phyloP scores from a whole-genome alignment of 768 basidiomycete species.

The Agaricus sinodeliciosus region DNA sequence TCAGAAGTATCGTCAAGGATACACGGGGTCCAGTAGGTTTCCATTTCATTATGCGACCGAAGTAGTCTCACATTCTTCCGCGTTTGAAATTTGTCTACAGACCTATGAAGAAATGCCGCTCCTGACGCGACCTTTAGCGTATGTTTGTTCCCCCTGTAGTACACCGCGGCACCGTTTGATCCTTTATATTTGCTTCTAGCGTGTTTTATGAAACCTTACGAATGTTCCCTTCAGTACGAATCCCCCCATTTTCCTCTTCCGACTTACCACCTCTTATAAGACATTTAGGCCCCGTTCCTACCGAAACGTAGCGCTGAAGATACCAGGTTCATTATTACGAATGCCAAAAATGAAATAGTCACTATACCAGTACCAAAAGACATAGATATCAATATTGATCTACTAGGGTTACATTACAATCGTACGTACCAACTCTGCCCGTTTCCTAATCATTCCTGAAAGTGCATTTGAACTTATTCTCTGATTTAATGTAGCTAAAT shows the following conservation, averaged over 20 bases:
- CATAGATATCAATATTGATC: conserved; percentile 26
- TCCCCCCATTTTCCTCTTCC: not conserved
- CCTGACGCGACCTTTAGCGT: conserved; percentile 26
- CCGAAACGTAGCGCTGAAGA: conserved; percentile 44
- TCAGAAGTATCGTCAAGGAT: conserved; percentile 19
- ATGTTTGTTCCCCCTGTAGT: conserved; percentile 4
- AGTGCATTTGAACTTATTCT: not conserved
- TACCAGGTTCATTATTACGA: conserved; percentile 28
- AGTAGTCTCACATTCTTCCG: too few relatives aligned
- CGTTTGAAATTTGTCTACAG: conserved; percentile 5
- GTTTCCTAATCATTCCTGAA: conserved; percentile 12
- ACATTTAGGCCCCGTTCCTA: conserved; percentile 27
- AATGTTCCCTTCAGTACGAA: conserved; percentile 29
- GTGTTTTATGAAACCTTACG: conserved; percentile 39
- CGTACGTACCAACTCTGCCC: conserved; percentile 24
- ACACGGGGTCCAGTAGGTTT: conserved; percentile 11
- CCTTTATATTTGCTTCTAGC: conserved; percentile 14
- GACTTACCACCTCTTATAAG: not conserved
- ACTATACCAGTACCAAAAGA: conserved; percentile 37
- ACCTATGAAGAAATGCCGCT: conserved; percentile 26
- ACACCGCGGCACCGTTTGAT: not conserved
- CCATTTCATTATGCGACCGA: too few relatives aligned
- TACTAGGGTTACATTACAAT: conserved; percentile 42
- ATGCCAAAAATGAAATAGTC: conserved; percentile 30
- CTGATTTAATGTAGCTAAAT: conserved; percentile 25